Base-by-base conservation (phyloP, 495 filamentous ascomycete genomes). In the Penicillium roqueforti region DNA sequence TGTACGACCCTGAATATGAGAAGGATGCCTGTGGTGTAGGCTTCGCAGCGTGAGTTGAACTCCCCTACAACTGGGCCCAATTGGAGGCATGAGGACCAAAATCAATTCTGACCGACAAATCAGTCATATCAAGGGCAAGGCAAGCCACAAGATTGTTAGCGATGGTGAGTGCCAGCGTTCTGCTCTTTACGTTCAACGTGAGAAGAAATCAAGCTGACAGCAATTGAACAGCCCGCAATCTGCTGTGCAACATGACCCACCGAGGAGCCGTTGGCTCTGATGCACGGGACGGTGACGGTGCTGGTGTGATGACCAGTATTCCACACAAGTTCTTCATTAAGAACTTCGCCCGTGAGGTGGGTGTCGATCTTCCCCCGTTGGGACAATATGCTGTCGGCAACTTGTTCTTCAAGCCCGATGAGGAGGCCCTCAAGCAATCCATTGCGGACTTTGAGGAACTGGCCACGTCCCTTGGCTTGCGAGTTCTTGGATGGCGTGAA, bases 211-310 rank as follows among this genome's bases (percentile, higher is more conserved):
- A 37, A 37, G 34, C 47, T 47, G 50, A 43, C 26, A 31, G 40
- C 29, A 37, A 60, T 54, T 56, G 48, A 58, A 41, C 62, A 95
- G 91, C 93, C 47, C 87, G 89, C 56, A 92, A 91, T 69, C 80
- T 99, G 39, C 84, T 99, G 52, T 99, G 95, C 77, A 99, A 99
- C 80, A 99, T 99, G 93, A 97, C 93, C 81, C 93, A 99, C 77
- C 87, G 93, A 68, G 93, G 93, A 76, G 93, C 93, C 51, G 93
- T 99, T 63, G 93, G 93, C 53, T 97, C 93, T 10, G 93, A 99
- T 78, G 91, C 89, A 51, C 87, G 93, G 72, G 93, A 99, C 71
- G 93, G 93, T 61, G 93, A 99, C 63, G 93, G 93, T 70, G 93
- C 93, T 56, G 93, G 93, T 79, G 92, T 97, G 59, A 99, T 99